A percentile compares a stretch with the other conserved stretches of the same genome.
Conservation (phyloP, 179 eudicot genomes). For the Carnegiea gigantea region DNA sequence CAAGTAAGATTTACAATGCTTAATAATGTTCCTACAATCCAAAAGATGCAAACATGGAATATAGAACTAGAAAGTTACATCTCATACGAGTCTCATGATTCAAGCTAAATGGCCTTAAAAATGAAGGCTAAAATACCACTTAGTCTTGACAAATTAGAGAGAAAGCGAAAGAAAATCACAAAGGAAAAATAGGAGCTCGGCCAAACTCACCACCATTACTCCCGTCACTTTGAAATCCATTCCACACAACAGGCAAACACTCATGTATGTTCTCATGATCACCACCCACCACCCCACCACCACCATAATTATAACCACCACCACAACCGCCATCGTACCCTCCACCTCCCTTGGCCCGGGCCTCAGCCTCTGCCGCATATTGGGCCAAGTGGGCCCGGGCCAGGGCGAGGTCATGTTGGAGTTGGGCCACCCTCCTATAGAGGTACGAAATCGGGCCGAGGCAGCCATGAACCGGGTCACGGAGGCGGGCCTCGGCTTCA, state of each 20-base stretch:
- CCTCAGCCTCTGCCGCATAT: conserved; percentile 3
- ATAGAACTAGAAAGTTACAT: neutral
- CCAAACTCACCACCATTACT: conserved; percentile 28
- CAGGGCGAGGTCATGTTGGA: conserved; percentile 62
- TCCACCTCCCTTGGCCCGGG: neutral
- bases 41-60: neutral
- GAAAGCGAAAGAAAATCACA: conserved; percentile 3
- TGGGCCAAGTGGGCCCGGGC: conserved; percentile 48
- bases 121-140: conserved; percentile 16
- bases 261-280: neutral
- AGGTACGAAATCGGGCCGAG: conserved; percentile 75
- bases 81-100: neutral
- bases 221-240: conserved; percentile 7
- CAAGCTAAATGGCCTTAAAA: conserved; percentile 16
- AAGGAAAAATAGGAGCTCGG: conserved; percentile 37
- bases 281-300: neutral
- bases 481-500: conserved; percentile 80
- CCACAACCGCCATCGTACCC: too few relatives aligned
- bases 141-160: neutral
- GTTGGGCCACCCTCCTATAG: conserved; percentile 67
- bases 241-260: neutral
- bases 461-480: conserved; percentile 83
- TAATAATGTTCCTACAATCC: neutral
- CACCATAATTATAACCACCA: neutral
- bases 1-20: too few relatives aligned